Conservation (phyloP, 306 rosid genomes). For the Glycine latifolia region DNA sequence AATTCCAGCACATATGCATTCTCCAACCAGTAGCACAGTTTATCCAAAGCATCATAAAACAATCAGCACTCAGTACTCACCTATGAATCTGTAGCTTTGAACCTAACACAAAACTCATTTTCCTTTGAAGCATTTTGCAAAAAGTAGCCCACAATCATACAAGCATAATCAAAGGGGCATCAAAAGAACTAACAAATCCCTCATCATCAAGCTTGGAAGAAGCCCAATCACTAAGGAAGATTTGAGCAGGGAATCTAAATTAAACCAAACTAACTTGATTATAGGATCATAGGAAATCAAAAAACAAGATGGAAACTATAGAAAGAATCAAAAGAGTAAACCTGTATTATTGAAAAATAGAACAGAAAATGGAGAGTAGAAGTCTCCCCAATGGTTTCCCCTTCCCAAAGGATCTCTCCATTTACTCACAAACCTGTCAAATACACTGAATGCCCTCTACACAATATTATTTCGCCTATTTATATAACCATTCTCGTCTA, state of each 20-base stretch:
- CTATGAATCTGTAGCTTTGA: slow-evolving; percentile 9
- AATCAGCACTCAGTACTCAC: background rate
- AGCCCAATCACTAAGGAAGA: background rate
- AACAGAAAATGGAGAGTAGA: too few species aligned
- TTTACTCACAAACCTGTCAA: background rate
- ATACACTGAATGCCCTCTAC: background rate
- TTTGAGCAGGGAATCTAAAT: too few species aligned
- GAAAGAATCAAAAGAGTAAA: too few species aligned
- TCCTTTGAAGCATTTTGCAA: slow-evolving; percentile 9
- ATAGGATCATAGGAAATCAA: too few species aligned
- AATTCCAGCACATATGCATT: background rate
- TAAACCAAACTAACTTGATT: too few species aligned
- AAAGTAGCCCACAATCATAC: slow-evolving; percentile 9
- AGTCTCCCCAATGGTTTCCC: too few species aligned
- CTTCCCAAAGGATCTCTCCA: too few species aligned
- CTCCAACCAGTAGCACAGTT: background rate
- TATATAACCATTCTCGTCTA: background rate
- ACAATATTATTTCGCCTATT: background rate
- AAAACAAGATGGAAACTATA: too few species aligned
- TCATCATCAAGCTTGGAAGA: slow-evolving; percentile 9
- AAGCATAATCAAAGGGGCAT: slow-evolving; percentile 15
- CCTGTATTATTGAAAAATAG: too few species aligned
- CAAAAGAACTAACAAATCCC: slow-evolving; percentile 25
- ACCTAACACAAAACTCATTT: slow-evolving; percentile 5
- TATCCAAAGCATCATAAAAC: slow-evolving; percentile 30